A percentile compares a stretch with the other conserved stretches of the same genome.
Evolutionary conservation across 148 eudicot genomes (phyloP).

Genomic region (Rhododendron ferrugineum): DNA sequence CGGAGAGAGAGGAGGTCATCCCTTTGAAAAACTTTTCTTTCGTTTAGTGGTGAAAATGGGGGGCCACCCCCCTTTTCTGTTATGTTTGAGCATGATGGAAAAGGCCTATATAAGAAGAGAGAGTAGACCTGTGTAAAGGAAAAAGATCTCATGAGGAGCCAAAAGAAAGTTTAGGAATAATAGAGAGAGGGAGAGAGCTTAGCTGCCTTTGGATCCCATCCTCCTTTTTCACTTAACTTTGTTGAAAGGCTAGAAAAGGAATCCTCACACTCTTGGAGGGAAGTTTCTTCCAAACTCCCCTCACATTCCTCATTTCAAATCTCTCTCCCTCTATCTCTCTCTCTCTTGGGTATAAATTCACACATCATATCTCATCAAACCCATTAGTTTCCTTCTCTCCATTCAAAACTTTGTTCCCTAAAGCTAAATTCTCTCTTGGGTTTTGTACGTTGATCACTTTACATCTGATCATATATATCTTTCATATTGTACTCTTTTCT

Average conservation of each 20-base stretch:
- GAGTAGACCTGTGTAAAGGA: neutral
- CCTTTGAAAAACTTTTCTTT: neutral
- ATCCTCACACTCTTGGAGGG: slow-evolving; percentile 15
- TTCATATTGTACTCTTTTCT: neutral
- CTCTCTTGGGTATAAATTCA: neutral
- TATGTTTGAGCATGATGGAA: neutral
- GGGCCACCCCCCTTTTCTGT: neutral
- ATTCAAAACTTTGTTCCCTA: neutral
- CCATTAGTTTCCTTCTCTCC: neutral
- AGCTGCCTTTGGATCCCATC: slow-evolving; percentile 15
- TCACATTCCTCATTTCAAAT: neutral
- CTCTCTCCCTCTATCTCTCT: too few relatives aligned
- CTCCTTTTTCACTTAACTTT: neutral
- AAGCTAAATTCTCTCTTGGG: slow-evolving; percentile 1
- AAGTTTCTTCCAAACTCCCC: slow-evolving; percentile 12
- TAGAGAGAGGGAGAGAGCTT: neutral
- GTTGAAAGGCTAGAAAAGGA: slow-evolving; percentile 14
- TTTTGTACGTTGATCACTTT: too few relatives aligned
- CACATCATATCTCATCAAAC: neutral
- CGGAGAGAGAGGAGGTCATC: neutral
- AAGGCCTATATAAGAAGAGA: slow-evolving; percentile 14
- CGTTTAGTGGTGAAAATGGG: neutral
- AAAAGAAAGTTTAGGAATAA: neutral
- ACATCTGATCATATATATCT: neutral
- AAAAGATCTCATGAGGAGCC: neutral